Percentiles rank a stretch among this genome's conserved stretches.
Evolutionary conservation across 306 rosid species (phyloP).

Genomic region (Trifolium subterraneum): DNA sequence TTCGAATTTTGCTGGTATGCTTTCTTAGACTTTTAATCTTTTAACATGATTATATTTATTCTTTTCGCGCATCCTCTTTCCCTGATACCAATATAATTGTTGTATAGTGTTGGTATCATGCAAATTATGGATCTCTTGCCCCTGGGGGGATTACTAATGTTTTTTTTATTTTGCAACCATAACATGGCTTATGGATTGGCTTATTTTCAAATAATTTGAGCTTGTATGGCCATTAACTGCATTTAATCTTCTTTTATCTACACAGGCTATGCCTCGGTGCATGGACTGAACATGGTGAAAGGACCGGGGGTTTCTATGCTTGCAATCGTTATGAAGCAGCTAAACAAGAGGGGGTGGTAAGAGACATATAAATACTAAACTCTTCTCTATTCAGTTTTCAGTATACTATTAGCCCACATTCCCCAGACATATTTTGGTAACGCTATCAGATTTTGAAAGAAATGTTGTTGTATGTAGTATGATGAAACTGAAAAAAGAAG

Average conservation of each 20-base stretch:
- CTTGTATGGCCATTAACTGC: conserved; percentile 21
- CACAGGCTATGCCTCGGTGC: conserved; percentile 84
- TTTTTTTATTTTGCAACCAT: conserved; percentile 12
- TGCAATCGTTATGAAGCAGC: conserved; percentile 71
- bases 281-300: conserved; percentile 75
- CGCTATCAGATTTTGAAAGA: conserved; percentile 28
- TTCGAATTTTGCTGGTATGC: conserved; percentile 87
- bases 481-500: conserved; percentile 87
- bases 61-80: not conserved
- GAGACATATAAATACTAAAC: conserved; percentile 31
- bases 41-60: not conserved
- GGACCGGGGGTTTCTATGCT: conserved; percentile 73
- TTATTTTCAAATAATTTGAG: conserved; percentile 28
- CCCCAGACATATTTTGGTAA: conserved; percentile 21
- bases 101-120: conserved; percentile 13
- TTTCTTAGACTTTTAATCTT: not conserved
- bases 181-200: conserved; percentile 7
- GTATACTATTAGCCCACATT: not conserved
- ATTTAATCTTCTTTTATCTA: conserved; percentile 35
- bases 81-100: conserved; percentile 2
- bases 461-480: conserved; percentile 50
- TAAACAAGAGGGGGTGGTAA: conserved; percentile 71
- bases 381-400: conserved; percentile 32
- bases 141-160: not conserved
- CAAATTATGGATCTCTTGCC: conserved; percentile 1